These are phyloP conservation scores for Bruguiera gymnorhiza DNA, from an alignment of 345 rosid species.

Conservation along the genomic window DNA sequence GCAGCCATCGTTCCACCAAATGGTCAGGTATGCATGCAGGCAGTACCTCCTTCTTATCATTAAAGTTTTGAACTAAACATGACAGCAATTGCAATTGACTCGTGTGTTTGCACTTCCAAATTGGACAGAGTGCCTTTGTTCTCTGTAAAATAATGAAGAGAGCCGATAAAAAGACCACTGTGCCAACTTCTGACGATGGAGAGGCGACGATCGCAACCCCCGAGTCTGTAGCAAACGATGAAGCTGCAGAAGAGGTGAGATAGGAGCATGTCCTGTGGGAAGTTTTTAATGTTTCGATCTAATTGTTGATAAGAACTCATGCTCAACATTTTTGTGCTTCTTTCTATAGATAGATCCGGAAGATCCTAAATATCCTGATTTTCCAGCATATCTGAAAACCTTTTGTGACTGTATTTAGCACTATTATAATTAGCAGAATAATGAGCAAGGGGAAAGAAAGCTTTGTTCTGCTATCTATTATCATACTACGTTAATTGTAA, in stretches of 20 bases:
- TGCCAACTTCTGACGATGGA: neutral
- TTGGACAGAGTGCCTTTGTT: neutral
- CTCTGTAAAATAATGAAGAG: conserved; percentile 1
- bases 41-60: no score
- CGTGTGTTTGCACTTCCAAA: neutral
- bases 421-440: no score
- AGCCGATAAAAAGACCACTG: neutral
- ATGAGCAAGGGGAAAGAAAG: no score
- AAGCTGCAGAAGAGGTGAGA: neutral
- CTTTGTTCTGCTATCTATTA: no score
- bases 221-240: neutral
- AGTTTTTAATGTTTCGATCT: neutral
- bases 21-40: neutral
- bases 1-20: neutral
- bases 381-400: no score
- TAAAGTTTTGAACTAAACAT: no score
- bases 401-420: no score
- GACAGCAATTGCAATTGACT: neutral
- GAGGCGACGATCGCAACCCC: neutral
- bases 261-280: neutral
- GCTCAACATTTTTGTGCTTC: conserved; percentile 5
- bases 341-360: neutral
- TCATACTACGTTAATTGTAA: no score
- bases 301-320: neutral
- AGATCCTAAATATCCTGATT: no score